Percentiles rank a stretch among this genome's conserved stretches.
phyloP scores from a whole-genome alignment of 805 yeast genomes.

The Zygotorulaspora florentina region DNA sequence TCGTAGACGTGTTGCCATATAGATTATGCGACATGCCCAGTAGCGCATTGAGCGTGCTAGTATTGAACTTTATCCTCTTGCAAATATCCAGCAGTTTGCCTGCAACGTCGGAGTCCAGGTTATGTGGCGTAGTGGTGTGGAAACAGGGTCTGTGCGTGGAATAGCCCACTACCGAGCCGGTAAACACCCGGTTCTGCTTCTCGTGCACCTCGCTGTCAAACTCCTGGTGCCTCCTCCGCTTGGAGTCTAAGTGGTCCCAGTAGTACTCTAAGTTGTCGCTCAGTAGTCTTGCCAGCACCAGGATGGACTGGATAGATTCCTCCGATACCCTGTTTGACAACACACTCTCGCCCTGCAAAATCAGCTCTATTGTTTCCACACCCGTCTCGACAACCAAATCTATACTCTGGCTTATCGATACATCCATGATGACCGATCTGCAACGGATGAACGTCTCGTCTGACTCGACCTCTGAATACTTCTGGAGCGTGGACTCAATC shows the following conservation, averaged over 20 bases:
- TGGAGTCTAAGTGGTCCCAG: constrained; percentile 34
- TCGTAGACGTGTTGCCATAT: constrained; percentile 9
- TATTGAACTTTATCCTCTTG: constrained; percentile 34
- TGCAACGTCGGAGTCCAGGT: constrained; percentile 28
- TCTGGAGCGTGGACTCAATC: constrained; percentile 18
- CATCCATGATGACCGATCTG: constrained; percentile 24
- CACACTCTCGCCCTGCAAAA: constrained; percentile 17
- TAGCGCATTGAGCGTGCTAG: constrained; percentile 31
- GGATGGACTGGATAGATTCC: constrained; percentile 24
- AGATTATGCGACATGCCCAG: constrained; percentile 28
- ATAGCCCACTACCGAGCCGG: constrained; percentile 28
- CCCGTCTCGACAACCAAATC: constrained; percentile 16
- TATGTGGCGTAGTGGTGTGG: constrained; percentile 35
- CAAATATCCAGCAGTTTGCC: constrained; percentile 28
- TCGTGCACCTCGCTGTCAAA: constrained; percentile 8
- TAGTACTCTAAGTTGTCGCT: constrained; percentile 39
- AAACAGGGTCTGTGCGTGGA: constrained; percentile 35
- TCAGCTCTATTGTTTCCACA: constrained; percentile 19
- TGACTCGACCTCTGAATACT: constrained; percentile 25
- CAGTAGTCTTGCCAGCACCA: constrained; percentile 38
- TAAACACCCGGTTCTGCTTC: constrained; percentile 20
- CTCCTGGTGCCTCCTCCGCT: background rate
- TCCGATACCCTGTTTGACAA: constrained; percentile 11
- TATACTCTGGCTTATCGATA: constrained; percentile 21
- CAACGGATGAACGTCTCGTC: constrained; percentile 23